phyloP scores from a whole-genome alignment of 2,329 filamentous ascomycete species.

The Anthostomella pinea region DNA sequence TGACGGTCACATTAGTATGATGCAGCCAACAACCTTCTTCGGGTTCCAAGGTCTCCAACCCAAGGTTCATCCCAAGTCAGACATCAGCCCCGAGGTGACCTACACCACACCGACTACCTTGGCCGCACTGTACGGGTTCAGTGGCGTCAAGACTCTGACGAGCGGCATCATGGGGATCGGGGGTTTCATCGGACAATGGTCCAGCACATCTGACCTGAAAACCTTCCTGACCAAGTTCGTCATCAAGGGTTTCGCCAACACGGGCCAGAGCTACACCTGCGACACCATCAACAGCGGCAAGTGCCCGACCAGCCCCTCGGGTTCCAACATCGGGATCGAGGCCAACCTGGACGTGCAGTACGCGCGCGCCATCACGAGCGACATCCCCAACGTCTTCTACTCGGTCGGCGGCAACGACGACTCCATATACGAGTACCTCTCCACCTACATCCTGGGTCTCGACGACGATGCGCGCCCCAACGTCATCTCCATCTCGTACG shows the following conservation, averaged over 20 bases:
- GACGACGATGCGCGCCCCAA: conserved; percentile 2
- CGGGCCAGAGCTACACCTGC: neutral
- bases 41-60: conserved; percentile 3
- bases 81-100: too few relatives aligned
- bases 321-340: conserved; percentile 2
- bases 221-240: conserved; percentile 4
- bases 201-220: conserved; percentile 3
- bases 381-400: conserved; percentile 6
- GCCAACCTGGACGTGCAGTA: conserved; percentile 9
- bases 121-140: conserved; percentile 2
- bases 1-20: conserved; percentile 4
- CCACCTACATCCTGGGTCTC: conserved; percentile 5
- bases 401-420: conserved; percentile 3
- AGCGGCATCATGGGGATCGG: conserved; percentile 9
- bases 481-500: conserved; percentile 9
- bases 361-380: conserved; percentile 5
- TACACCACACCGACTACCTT: conserved; percentile 3
- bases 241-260: conserved; percentile 1
- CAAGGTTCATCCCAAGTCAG: conserved; percentile 1
- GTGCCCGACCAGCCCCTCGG: conserved; percentile 5
- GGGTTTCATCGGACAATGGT: conserved; percentile 4
- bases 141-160: neutral
- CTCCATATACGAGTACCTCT: conserved; percentile 4
- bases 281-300: conserved; percentile 4
- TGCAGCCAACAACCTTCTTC: conserved; percentile 9